Evolutionary conservation across 2,329 filamentous ascomycete species (phyloP).

Genomic region (Coniella lustricola): DNA sequence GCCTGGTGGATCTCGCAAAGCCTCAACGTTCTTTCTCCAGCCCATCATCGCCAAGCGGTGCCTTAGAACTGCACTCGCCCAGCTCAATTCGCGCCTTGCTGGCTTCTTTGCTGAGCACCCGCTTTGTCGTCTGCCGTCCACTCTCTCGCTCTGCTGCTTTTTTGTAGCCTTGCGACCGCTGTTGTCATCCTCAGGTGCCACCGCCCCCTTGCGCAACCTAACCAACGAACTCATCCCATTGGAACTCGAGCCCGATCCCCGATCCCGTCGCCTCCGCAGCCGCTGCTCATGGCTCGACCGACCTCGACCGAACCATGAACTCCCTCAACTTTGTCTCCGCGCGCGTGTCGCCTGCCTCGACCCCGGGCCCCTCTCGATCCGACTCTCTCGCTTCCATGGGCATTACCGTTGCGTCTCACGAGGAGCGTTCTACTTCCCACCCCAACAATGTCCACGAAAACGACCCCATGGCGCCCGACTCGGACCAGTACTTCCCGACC

Average conservation of each 20-base stretch:
- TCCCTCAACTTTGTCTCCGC: conserved; percentile 90
- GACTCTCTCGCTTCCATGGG: conserved; percentile 53
- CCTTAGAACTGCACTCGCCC: conserved; percentile 5
- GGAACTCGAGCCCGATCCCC: too few relatives aligned
- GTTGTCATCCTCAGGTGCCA: background rate
- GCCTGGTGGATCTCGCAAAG: background rate
- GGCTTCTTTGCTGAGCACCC: background rate
- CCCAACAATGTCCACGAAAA: conserved; percentile 26
- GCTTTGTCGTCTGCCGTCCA: background rate
- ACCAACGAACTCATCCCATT: background rate
- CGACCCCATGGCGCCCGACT: conserved; percentile 25
- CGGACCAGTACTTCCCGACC: conserved; percentile 31
- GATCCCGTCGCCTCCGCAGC: background rate
- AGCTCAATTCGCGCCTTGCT: background rate
- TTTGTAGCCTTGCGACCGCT: background rate
- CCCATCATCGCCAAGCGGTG: background rate
- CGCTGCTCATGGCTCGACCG: conserved; percentile 45
- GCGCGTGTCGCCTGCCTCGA: conserved; percentile 61
- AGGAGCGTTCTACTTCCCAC: conserved; percentile 26
- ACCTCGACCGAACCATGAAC: conserved; percentile 69
- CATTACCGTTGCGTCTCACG: conserved; percentile 37
- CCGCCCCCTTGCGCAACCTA: background rate
- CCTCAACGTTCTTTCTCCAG: background rate
- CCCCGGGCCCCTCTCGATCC: conserved; percentile 49
- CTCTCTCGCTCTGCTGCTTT: background rate